phyloP scores from a whole-genome alignment of 75 land plant species.

The Adiantum capillusveneris region DNA sequence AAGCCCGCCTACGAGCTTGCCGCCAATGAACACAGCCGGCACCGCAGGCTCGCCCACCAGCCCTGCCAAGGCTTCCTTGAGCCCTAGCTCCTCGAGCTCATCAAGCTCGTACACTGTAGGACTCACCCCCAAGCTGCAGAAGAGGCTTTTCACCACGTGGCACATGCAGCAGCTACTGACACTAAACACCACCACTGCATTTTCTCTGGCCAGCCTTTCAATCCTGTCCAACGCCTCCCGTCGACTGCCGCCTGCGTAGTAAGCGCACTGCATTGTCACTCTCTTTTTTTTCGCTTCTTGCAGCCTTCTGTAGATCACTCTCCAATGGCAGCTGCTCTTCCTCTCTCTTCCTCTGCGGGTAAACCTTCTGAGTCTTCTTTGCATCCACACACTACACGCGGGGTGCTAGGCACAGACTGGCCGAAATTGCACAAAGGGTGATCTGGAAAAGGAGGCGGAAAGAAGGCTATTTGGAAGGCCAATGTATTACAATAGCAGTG shows the following conservation, averaged over 20 bases:
- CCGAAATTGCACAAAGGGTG: too few species aligned
- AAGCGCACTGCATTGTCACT: neutral
- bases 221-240: constrained; percentile 24
- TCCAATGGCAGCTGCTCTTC: neutral
- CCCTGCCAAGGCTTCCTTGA: constrained; percentile 40
- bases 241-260: neutral
- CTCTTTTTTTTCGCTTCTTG: neutral
- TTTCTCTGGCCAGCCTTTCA: constrained; percentile 40
- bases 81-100: constrained; percentile 14
- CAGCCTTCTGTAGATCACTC: neutral
- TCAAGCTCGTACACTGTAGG: constrained; percentile 74
- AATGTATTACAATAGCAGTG: too few species aligned
- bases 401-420: too few species aligned
- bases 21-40: constrained; percentile 77
- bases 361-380: neutral
- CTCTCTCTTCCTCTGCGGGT: neutral
- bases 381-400: too few species aligned
- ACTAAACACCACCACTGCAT: constrained; percentile 63
- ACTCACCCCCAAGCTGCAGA: constrained; percentile 52
- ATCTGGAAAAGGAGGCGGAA: too few species aligned
- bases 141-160: constrained; percentile 57
- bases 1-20: constrained; percentile 67
- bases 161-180: constrained; percentile 62
- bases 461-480: too few species aligned
- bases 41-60: constrained; percentile 38